Percentiles rank a stretch among this genome's conserved stretches.
phyloP scores from a whole-genome alignment of 805 yeast species.

The Candida endomychidarum region DNA sequence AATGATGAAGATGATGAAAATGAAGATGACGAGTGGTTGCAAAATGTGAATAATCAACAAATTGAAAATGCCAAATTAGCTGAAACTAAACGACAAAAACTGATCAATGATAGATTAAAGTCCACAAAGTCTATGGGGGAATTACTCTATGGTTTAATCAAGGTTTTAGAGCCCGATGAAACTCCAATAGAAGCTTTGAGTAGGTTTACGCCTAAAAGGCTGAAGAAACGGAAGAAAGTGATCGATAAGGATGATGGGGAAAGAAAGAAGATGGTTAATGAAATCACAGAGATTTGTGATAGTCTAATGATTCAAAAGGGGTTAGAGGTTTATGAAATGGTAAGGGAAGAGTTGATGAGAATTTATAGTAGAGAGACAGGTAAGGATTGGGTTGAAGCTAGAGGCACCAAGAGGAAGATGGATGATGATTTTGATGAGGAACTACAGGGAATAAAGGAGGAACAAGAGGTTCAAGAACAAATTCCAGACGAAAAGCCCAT shows the following conservation, averaged over 20 bases:
- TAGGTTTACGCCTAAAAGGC: constrained; percentile 31
- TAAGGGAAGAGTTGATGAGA: constrained; percentile 55
- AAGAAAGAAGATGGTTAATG: not conserved
- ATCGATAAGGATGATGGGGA: not conserved
- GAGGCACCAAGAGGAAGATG: constrained; percentile 21
- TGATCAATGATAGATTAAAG: constrained; percentile 1
- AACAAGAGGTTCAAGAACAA: constrained; percentile 9
- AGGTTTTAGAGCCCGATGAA: constrained; percentile 56
- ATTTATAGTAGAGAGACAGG: constrained; percentile 24
- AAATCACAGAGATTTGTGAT: constrained; percentile 51
- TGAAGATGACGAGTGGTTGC: constrained; percentile 22
- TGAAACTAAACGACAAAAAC: constrained; percentile 22
- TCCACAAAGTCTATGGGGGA: constrained; percentile 1
- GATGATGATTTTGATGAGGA: constrained; percentile 17
- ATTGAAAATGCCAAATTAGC: constrained; percentile 43
- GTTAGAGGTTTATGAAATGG: constrained; percentile 50
- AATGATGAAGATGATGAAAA: constrained; percentile 33
- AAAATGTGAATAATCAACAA: constrained; percentile 19
- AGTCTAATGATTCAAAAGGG: constrained; percentile 42
- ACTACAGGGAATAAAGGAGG: constrained; percentile 3
- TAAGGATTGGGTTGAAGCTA: constrained; percentile 15
- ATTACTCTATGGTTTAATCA: constrained; percentile 34
- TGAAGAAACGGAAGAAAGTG: constrained; percentile 16
- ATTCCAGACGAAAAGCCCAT: constrained; percentile 16
- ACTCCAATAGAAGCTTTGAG: constrained; percentile 57